A percentile compares a stretch with the other conserved stretches of the same genome.
Conservation (phyloP, 208 protist species). For the Leptomonas seymouri region DNA sequence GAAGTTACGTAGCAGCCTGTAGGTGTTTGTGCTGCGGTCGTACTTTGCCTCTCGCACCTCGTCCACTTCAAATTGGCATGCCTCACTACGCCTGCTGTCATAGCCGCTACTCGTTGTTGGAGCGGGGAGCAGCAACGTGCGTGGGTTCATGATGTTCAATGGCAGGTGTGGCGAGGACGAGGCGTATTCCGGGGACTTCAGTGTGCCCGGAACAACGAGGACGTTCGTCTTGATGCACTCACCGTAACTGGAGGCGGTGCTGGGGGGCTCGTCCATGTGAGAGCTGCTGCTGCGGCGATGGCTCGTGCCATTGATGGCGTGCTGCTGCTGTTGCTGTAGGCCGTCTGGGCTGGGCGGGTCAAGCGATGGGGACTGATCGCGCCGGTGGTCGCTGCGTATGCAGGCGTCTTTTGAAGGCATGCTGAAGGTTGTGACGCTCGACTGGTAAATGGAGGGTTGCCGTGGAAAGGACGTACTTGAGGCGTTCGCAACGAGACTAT, state of each 20-base stretch:
- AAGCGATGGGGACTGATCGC: not conserved
- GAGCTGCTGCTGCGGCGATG: not conserved
- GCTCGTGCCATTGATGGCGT: not conserved
- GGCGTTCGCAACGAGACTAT: not conserved
- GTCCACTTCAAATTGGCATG: conserved; percentile 31
- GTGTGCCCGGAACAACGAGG: not conserved
- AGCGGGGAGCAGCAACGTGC: not conserved
- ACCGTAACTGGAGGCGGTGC: conserved; percentile 14
- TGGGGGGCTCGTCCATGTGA: not conserved
- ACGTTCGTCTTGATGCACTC: conserved; percentile 19
- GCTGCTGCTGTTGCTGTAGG: not conserved
- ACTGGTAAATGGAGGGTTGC: not conserved
- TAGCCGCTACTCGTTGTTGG: not conserved
- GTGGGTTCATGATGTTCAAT: not conserved
- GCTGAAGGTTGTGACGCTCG: not conserved
- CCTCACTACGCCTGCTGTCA: not conserved
- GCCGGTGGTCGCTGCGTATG: conserved; percentile 2
- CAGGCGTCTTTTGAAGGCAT: conserved; percentile 3
- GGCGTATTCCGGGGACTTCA: not conserved
- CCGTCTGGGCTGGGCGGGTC: not conserved
- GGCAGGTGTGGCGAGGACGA: not conserved
- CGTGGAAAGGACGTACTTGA: not conserved
- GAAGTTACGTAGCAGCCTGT: conserved; percentile 15
- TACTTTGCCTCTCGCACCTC: conserved; percentile 17
- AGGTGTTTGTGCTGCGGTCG: not conserved